Evolutionary conservation across 1,139 yeast species (phyloP).

Genomic region (Saccharomyces hybrid): DNA sequence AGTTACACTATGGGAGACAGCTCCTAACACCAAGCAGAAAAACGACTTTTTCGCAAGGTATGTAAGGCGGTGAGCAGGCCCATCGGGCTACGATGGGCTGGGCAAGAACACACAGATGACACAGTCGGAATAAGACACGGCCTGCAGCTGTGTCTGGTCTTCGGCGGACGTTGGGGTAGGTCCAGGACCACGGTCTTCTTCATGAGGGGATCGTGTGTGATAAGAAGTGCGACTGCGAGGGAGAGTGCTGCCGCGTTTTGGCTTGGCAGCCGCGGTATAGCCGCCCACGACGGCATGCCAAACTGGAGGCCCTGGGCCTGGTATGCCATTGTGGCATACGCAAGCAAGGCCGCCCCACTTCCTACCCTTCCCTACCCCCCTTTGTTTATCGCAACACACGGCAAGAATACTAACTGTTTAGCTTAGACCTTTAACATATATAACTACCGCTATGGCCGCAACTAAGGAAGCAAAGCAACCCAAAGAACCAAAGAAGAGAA

Average conservation of each 20-base stretch:
- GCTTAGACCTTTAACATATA: background rate
- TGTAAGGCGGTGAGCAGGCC: background rate
- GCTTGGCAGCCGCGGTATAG: background rate
- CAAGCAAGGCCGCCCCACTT: no score
- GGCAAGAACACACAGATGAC: background rate
- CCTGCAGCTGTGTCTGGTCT: background rate
- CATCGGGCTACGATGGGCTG: background rate
- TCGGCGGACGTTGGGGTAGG: background rate
- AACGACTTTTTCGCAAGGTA: slow-evolving; percentile 1
- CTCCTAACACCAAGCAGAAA: background rate
- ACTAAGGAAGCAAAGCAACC: slow-evolving; percentile 27
- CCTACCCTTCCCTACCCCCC: background rate
- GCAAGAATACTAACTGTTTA: background rate
- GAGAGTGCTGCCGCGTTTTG: background rate
- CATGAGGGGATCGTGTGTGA: background rate
- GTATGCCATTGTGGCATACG: no score
- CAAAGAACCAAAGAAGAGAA: slow-evolving; percentile 28
- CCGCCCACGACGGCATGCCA: background rate
- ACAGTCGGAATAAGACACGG: background rate
- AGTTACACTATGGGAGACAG: background rate
- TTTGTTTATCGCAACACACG: slow-evolving; percentile 1
- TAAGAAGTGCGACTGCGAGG: background rate
- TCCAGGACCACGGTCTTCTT: no score
- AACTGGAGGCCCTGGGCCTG: background rate
- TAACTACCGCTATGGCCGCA: slow-evolving; percentile 33